Evolutionary conservation across 805 yeast species (phyloP).

Genomic region (Candida fluviatilis): DNA sequence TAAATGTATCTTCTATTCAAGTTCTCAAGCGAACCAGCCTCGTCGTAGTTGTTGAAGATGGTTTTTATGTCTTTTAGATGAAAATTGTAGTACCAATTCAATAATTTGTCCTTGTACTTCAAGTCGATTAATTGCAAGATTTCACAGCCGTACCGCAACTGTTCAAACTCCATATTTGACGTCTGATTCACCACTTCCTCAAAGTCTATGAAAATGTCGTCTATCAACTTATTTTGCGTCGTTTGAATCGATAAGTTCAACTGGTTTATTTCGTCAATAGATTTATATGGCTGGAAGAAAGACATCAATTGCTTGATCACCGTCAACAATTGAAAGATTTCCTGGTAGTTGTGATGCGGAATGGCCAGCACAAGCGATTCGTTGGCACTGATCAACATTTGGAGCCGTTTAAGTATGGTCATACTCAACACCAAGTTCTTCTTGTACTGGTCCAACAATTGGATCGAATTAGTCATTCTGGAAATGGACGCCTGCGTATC

Average conservation of each 20-base stretch:
- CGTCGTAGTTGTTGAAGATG: slow-evolving; percentile 77
- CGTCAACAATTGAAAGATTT: slow-evolving; percentile 56
- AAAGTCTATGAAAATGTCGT: slow-evolving; percentile 71
- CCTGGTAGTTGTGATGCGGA: slow-evolving; percentile 44
- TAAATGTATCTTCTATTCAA: slow-evolving; percentile 76
- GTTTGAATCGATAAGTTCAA: slow-evolving; percentile 56
- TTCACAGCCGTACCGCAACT: slow-evolving; percentile 61
- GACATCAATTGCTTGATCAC: slow-evolving; percentile 71
- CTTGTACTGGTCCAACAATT: slow-evolving; percentile 75
- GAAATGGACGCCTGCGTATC: slow-evolving; percentile 61
- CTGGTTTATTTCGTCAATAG: slow-evolving; percentile 74
- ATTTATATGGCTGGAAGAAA: slow-evolving; percentile 75
- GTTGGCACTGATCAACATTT: slow-evolving; percentile 77
- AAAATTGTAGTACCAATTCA: slow-evolving; percentile 67
- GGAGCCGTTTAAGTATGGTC: slow-evolving; percentile 81
- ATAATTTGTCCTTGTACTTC: slow-evolving; percentile 53
- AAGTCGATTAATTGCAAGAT: slow-evolving; percentile 64
- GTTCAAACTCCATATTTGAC: slow-evolving; percentile 18
- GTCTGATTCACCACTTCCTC: slow-evolving; percentile 40
- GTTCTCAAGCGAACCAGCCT: slow-evolving; percentile 93
- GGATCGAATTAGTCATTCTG: slow-evolving; percentile 71
- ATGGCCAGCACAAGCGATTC: slow-evolving; percentile 51
- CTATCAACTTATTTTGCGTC: slow-evolving; percentile 57
- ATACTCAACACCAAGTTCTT: slow-evolving; percentile 78
- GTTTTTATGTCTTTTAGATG: slow-evolving; percentile 69